phyloP scores from a whole-genome alignment of 306 rosid species.

The Oxytropis ochrocephala region DNA sequence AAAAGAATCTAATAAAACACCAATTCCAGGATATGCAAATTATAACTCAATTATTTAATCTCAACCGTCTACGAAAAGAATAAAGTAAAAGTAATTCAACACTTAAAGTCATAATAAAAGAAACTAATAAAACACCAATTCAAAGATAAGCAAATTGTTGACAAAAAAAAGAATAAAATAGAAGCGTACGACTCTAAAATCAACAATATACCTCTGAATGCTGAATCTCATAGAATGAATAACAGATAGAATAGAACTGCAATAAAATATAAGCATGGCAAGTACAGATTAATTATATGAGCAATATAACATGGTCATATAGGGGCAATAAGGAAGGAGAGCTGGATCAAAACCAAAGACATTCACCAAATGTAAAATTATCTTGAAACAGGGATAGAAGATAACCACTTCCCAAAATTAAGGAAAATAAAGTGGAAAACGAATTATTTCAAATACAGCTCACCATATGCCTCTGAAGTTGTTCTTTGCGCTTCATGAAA shows the following conservation, averaged over 20 bases:
- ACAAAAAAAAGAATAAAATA: too few species aligned
- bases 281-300: neutral
- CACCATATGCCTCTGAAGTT: slow-evolving; percentile 99
- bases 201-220: too few species aligned
- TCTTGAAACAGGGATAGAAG: neutral
- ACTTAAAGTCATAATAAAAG: too few species aligned
- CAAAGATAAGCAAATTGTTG: too few species aligned
- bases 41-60: too few species aligned
- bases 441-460: slow-evolving; percentile 36
- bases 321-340: neutral
- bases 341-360: neutral
- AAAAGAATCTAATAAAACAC: too few species aligned
- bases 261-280: neutral
- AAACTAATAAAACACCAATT: too few species aligned
- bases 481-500: slow-evolving; percentile 99
- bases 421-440: slow-evolving; percentile 3
- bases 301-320: neutral
- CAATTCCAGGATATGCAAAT: too few species aligned
- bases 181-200: too few species aligned
- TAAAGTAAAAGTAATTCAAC: too few species aligned
- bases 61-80: too few species aligned
- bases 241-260: neutral
- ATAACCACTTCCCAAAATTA: slow-evolving; percentile 5
- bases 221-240: neutral
- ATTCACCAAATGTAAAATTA: neutral